Conservation (phyloP, 1,284 basidiomycete genomes). For the Phellopilus nigrolimitatus region DNA sequence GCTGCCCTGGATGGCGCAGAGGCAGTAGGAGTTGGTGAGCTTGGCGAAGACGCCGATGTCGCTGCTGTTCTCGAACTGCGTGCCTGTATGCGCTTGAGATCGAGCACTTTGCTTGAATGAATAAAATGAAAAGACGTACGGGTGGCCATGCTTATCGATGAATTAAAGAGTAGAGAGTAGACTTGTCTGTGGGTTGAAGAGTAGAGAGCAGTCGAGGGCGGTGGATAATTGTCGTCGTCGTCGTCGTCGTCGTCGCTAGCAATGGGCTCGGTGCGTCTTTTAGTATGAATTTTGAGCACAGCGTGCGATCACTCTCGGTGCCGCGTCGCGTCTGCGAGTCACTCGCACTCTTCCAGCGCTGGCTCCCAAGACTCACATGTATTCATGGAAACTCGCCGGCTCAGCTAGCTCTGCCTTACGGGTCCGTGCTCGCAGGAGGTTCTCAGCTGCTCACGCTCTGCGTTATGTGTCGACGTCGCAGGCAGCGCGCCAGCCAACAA, state of each 20-base stretch:
- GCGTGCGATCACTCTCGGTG: background rate
- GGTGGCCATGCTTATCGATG: slow-evolving; percentile 73
- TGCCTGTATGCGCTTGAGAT: slow-evolving; percentile 43
- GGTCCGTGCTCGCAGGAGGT: background rate
- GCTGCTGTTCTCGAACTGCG: slow-evolving; percentile 96
- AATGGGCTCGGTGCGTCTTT: too few relatives aligned
- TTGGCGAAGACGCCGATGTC: slow-evolving; percentile 94
- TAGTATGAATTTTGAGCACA: slow-evolving; percentile 6
- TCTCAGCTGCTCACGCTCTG: background rate
- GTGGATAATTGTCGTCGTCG: too few relatives aligned
- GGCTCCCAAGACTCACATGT: too few relatives aligned
- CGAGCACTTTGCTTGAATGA: slow-evolving; percentile 1
- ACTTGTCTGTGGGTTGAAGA: background rate
- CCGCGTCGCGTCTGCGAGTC: too few relatives aligned
- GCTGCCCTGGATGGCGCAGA: slow-evolving; percentile 89
- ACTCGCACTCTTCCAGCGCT: too few relatives aligned
- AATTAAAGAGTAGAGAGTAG: slow-evolving; percentile 21
- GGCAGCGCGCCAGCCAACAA: slow-evolving; percentile 5
- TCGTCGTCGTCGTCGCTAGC: too few relatives aligned
- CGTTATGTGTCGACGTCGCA: slow-evolving; percentile 1
- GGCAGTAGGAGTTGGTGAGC: slow-evolving; percentile 95
- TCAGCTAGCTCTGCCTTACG: background rate
- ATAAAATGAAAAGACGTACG: slow-evolving; percentile 42
- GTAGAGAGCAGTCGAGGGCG: background rate
- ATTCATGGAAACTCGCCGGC: background rate